These are phyloP conservation scores for Diaporthe ilicicola DNA, from an alignment of 2,329 filamentous ascomycete species.

Conservation along the genomic window DNA sequence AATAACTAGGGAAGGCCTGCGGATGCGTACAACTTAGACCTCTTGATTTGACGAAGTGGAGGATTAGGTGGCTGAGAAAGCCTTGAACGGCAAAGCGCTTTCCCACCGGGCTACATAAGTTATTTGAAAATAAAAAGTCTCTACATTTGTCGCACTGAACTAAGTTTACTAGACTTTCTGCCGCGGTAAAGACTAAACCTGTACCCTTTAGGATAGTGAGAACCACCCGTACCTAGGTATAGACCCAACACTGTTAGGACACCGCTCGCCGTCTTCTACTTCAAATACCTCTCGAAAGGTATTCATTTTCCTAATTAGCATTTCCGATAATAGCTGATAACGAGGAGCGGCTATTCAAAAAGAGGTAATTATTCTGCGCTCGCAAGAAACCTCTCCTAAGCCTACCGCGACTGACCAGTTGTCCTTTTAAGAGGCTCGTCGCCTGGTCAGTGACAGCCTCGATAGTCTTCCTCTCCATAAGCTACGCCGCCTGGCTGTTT, in stretches of 20 bases:
- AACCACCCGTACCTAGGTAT: too few relatives aligned
- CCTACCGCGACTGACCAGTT: not conserved
- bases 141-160: too few relatives aligned
- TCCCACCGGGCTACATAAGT: conserved; percentile 45
- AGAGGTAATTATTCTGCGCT: conserved; percentile 43
- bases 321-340: not conserved
- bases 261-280: conserved; percentile 41
- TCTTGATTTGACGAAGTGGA: not conserved
- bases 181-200: not conserved
- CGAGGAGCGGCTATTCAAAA: conserved; percentile 41
- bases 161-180: not conserved
- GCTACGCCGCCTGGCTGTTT: conserved; percentile 41
- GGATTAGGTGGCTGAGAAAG: conserved; percentile 40
- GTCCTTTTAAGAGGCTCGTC: conserved; percentile 26
- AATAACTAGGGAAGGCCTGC: not conserved
- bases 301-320: not conserved
- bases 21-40: not conserved
- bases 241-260: conserved; percentile 27
- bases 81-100: conserved; percentile 44
- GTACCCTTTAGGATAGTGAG: too few relatives aligned
- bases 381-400: conserved; percentile 29
- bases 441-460: conserved; percentile 2
- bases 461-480: conserved; percentile 38
- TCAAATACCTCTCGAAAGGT: conserved; percentile 45
- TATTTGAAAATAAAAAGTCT: too few relatives aligned